Evolutionary conservation across 768 basidiomycete species (phyloP), one percentile per base, ranked within the genome.

Genomic region (Tricholoma matsutake): DNA sequence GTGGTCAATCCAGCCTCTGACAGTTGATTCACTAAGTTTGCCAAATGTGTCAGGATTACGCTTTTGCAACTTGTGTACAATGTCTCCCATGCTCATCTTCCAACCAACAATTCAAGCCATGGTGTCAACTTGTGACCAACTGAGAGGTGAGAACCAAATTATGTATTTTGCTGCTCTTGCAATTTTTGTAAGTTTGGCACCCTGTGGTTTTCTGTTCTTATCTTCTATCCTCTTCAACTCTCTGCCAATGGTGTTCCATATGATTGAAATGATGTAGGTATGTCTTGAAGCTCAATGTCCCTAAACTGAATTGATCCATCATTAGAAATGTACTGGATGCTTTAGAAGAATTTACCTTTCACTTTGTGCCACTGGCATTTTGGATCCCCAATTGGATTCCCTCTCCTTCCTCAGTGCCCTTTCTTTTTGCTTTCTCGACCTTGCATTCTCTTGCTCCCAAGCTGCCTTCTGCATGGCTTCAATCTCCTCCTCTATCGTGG

Each of bases 1-100:
- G 18, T 56, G 61, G 45, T 69, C 70, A 59, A 72, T 69, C 70
- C 71, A 72, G 8, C 56, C 61, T 5, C 69, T 63, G 16, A 72
- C 61, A 1, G 64, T 71, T 4, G 45, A 67, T 4, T 52, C 56
- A 32, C 28, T 68, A 39, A 72, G 57, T 11, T 43, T 37, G 1
- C 25, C 47, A 54, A 69, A 72, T 8, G 54, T 55, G 11, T 51
- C 54, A 5, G 63, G 57, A 52, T 67, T 49, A 16, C 31, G 45
- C 9, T 49, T 51, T 39, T 71, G 61, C 9, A 68, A 58, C 11
- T 56, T 31, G 2, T 59, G 59, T 4, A 62, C 67, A 58, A 69
- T 70, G 28, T 18, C 31, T 18, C 13, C 29, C 18, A 11, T 13
- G n/a, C 31, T 35, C 34, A 35, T 31, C 53, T 34, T 34, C 53